Evolutionary conservation across 495 filamentous ascomycete species (phyloP).

Genomic region (Penicillium desertorum): DNA sequence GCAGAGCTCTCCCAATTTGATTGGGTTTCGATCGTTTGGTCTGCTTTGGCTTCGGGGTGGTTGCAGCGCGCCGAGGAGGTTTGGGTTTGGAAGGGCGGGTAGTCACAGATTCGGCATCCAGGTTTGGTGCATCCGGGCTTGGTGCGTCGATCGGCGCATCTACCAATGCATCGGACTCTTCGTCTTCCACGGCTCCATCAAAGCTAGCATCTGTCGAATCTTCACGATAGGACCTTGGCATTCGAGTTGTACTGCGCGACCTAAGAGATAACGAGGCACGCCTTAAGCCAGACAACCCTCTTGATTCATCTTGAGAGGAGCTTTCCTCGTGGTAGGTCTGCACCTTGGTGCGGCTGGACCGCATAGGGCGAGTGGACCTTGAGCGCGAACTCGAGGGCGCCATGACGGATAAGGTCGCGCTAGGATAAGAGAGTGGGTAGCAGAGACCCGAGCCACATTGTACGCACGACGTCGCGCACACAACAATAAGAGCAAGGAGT

Average conservation of each 20-base stretch:
- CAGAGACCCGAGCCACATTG: conserved; percentile 5
- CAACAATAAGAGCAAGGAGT: background rate
- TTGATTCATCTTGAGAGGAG: conserved; percentile 31
- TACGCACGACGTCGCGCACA: background rate
- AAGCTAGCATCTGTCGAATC: conserved; percentile 41
- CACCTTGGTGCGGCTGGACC: conserved; percentile 40
- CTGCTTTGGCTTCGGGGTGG: conserved; percentile 19
- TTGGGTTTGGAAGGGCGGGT: background rate
- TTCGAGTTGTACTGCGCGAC: conserved; percentile 35
- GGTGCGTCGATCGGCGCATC: conserved; percentile 11
- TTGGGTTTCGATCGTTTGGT: conserved; percentile 20
- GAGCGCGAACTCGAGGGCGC: conserved; percentile 25
- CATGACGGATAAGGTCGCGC: conserved; percentile 25
- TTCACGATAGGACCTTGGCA: conserved; percentile 45
- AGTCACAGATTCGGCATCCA: background rate
- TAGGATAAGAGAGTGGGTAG: conserved; percentile 13
- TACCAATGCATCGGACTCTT: conserved; percentile 14
- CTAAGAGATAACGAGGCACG: conserved; percentile 35
- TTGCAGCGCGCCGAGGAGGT: conserved; percentile 12
- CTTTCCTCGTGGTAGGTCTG: conserved; percentile 45
- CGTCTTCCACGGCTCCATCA: conserved; percentile 14
- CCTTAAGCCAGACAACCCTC: conserved; percentile 8
- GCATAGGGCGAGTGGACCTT: conserved; percentile 36
- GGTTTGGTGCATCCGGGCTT: conserved; percentile 6
- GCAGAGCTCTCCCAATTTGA: conserved; percentile 25